Conservation (phyloP, 805 yeast species). For the Hanseniaspora lachancei region DNA sequence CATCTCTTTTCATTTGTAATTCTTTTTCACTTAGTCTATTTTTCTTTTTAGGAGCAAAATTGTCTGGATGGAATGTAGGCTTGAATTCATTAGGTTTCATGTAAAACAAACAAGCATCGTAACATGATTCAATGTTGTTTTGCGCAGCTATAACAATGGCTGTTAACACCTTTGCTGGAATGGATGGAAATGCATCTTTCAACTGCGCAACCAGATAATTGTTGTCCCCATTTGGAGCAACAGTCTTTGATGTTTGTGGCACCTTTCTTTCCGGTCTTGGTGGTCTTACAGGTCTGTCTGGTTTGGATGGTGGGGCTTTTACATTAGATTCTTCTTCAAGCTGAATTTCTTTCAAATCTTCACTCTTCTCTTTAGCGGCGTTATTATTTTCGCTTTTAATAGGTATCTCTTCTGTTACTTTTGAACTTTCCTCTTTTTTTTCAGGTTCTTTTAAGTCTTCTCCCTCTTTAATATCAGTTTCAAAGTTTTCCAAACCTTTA, state of each 20-base stretch:
- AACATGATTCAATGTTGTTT: conserved; percentile 72
- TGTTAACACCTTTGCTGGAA: conserved; percentile 56
- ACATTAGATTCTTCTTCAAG: not conserved
- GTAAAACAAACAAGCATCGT: conserved; percentile 68
- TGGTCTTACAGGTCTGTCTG: conserved; percentile 1
- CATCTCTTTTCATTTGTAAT: conserved; percentile 55
- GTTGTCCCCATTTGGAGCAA: conserved; percentile 13
- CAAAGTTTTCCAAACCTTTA: not conserved
- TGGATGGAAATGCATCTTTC: conserved; percentile 72
- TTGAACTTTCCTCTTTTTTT: conserved; percentile 12
- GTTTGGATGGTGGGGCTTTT: conserved; percentile 1
- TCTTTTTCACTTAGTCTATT: conserved; percentile 18
- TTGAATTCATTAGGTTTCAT: conserved; percentile 44
- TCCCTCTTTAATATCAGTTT: not conserved
- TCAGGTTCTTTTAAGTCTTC: not conserved
- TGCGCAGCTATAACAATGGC: conserved; percentile 77
- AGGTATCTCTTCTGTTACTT: conserved; percentile 13
- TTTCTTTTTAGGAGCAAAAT: conserved; percentile 14
- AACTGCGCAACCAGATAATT: conserved; percentile 36
- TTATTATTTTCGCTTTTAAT: conserved; percentile 7
- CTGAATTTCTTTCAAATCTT: not conserved
- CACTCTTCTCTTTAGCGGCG: not conserved
- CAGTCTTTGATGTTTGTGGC: conserved; percentile 9
- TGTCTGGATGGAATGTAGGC: conserved; percentile 19
- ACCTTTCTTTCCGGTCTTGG: conserved; percentile 21